Base-by-base conservation (phyloP, 2,329 filamentous ascomycete genomes). In the Coleophoma crateriformis region DNA sequence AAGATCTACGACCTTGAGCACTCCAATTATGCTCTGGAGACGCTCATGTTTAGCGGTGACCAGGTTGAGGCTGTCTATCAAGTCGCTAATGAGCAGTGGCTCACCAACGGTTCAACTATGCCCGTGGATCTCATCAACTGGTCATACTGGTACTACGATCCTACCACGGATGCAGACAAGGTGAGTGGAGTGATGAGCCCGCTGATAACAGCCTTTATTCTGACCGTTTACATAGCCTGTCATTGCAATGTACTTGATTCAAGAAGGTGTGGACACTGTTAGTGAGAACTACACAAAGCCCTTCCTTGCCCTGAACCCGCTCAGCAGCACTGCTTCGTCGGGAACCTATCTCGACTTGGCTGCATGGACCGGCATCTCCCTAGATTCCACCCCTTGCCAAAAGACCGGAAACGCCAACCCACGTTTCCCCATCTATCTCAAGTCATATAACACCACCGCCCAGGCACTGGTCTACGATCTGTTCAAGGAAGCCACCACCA, bases 41-140 rank as follows among this genome's bases (percentile, higher is more conserved):
- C 65, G 0, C 62, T 77, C 33, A 64, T 69, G 19, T 78, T 73
- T 53, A 69, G 64, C 4, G 71, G 73, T 1, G 72, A 77, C 33
- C 71, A 78, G 48, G 69, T 79, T 7, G 74, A 76, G 52, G 63
- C 61, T 5, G 61, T 79, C 7, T 80, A 76, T 54, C 56, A 68
- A 7, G 64, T 67, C 2, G 69, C 70, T 27, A 79, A 79, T 46
- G 58, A 75, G 6, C 53, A 74, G 33, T 62, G 75, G 3, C 58
- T 73, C 6, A 67, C 68, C 37, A 65, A 70, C 45, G 72, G 69
- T 14, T 2, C 27, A 27, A 71, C 65, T 4, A 71, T 75, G 59
- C 65, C 69, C 1, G 64, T 57, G 1, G 71, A 71, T 34, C 51
- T 79, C 15, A 70, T 73, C 52, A 75, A 77, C 60, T 80, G 72